Base-by-base conservation (phyloP, 768 basidiomycete genomes). In the Macrolepiota albuminosa region DNA sequence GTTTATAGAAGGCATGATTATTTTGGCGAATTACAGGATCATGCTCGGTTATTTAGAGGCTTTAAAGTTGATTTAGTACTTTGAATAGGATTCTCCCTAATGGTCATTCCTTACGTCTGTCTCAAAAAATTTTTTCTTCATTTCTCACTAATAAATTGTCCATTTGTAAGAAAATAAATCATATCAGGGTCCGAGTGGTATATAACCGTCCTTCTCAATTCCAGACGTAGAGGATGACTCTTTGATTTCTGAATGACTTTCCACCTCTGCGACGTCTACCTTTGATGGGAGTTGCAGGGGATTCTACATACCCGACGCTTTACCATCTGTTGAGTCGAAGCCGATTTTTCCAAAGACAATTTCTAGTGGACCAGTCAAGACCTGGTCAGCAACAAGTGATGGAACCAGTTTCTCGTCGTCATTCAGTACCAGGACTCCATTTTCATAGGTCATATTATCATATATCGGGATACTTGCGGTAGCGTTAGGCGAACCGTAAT, bases 41-140 rank as follows among this genome's bases (percentile, higher is more conserved):
- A 51, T 65, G 29, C 31, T 67, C 8, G 48, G 60, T 40, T 63
- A 58, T 39, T 51, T 67, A 54, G 63, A 64, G 46, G 66, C 18
- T 8, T 9, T 2, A 42, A 40, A n/a, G n/a, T 40, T 16, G 39
- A 40, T 14, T 40, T 40, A 16, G 16, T 5, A 40, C 39, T n/a
- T n/a, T n/a, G n/a, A n/a, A n/a, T n/a, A n/a, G n/a, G n/a, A n/a
- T n/a, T n/a, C n/a, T n/a, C n/a, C n/a, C n/a, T n/a, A n/a, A n/a
- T n/a, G n/a, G n/a, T n/a, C n/a, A n/a, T n/a, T n/a, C n/a, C n/a
- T n/a, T n/a, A n/a, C n/a, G 6, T 6, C 39, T 9, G 6, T 40
- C 2, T 18, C 39, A 16, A 87, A n/a, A 18, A 6, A 43, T 43
- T 43, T 43, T 21, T 6, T 43, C 24, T 11, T 45, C 11, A 4